Percentiles rank a stretch among this genome's conserved stretches.
Conservation (phyloP, 192 early-diverging fungal species). For the Backusella westeae region DNA sequence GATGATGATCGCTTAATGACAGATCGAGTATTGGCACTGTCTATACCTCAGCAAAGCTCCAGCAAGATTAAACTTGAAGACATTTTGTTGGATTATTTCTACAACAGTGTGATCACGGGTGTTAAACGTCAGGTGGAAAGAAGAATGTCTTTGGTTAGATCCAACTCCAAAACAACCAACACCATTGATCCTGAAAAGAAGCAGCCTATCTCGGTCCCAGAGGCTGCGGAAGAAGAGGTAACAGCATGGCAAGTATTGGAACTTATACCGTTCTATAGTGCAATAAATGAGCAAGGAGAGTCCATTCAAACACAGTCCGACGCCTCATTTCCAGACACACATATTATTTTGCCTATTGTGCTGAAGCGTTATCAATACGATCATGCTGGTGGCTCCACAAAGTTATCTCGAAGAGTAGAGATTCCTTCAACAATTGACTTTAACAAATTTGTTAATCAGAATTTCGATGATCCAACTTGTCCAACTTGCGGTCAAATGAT, state of each 20-base stretch:
- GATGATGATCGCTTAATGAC: neutral
- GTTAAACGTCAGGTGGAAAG: neutral
- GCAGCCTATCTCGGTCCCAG: neutral
- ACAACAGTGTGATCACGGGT: slow-evolving; percentile 3
- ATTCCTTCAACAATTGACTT: neutral
- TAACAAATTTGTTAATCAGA: neutral
- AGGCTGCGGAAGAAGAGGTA: neutral
- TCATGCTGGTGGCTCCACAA: neutral
- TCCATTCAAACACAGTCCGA: slow-evolving; percentile 29
- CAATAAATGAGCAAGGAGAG: neutral
- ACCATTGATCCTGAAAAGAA: slow-evolving; percentile 3
- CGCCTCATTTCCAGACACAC: slow-evolving; percentile 50
- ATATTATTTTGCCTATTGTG: neutral
- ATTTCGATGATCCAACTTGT: neutral
- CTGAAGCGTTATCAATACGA: neutral
- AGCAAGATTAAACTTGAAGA: neutral
- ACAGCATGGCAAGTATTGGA: neutral
- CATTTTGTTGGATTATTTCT: neutral
- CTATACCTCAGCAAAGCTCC: neutral
- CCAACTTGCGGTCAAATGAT: neutral
- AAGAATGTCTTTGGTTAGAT: neutral
- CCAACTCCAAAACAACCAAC: neutral
- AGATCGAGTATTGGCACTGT: neutral
- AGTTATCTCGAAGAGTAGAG: neutral
- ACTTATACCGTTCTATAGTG: neutral